These are phyloP conservation scores for Suillus lakei DNA, from an alignment of 768 basidiomycete genomes.

Conservation along the genomic window DNA sequence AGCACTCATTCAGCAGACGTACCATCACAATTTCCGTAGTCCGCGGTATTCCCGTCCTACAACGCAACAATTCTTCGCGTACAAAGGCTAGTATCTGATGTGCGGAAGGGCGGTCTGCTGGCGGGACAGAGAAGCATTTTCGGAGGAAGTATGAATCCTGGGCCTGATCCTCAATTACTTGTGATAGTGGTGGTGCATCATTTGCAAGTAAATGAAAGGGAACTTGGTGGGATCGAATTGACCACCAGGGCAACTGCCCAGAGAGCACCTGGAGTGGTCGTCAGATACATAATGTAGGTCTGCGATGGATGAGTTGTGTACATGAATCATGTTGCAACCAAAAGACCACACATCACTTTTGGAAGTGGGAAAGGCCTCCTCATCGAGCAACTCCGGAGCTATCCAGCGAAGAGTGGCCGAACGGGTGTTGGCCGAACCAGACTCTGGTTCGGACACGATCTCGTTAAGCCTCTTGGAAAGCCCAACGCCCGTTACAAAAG, in stretches of 20 bases:
- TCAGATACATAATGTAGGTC: not conserved
- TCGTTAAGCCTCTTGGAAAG: constrained; percentile 38
- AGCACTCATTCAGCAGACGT: not conserved
- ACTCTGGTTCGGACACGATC: constrained; percentile 23
- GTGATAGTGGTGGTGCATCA: not conserved
- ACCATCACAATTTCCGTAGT: not conserved
- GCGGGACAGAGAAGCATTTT: not conserved
- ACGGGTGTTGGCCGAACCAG: constrained; percentile 9
- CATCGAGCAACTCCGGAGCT: not conserved
- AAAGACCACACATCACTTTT: constrained; percentile 6
- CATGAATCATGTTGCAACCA: constrained; percentile 6
- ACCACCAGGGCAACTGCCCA: constrained; percentile 6
- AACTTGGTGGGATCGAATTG: not conserved
- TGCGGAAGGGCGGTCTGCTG: not conserved
- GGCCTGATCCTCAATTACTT: not conserved
- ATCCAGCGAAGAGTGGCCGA: not conserved
- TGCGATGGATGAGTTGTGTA: not conserved
- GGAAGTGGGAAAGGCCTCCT: not conserved
- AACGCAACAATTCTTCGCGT: not conserved
- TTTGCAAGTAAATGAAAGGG: not conserved
- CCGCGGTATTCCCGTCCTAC: too few species aligned
- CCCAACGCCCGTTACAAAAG: constrained; percentile 48
- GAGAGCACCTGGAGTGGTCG: not conserved
- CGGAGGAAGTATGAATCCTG: not conserved
- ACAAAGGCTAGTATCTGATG: not conserved